Evolutionary conservation across 306 rosid species (phyloP), one percentile per base, ranked within the genome.

Genomic region (Vigna radiata): DNA sequence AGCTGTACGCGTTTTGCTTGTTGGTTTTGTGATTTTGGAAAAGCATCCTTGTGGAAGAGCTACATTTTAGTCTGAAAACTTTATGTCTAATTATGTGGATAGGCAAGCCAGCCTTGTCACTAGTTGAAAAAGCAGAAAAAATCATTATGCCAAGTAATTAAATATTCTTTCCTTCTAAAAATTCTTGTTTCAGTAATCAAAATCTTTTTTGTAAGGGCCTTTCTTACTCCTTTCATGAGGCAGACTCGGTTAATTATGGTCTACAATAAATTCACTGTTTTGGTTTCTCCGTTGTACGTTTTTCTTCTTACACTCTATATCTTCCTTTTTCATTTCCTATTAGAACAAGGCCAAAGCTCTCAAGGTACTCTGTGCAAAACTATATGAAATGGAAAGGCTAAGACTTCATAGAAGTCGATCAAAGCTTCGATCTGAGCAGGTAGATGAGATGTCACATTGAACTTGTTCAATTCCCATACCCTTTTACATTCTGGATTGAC

Each of bases 281-380:
- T 27, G 49, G 46, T 86, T 74, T 52, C 17, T 82, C 10, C 58
- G n/a, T 31, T 76, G 70, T 27, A 53, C 12, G 53, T 21, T 73
- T 46, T 69, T 27, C 43, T 66, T 62, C 16, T 77, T 27, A 39
- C 52, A 8, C 80, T 70, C 14, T 62, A 7, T 27, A 27, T 77
- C 16, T 73, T 50, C 21, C 21, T 18, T 68, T 77, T 27, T 77
- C 71, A 25, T 78, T 82, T 76, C 79, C 84, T 29, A 69, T 25
- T 78, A 94, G 97, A 94, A 94, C 83, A 94, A 90, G 76, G 93
- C 93, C 72, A 94, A 89, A 87, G 97, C 96, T 50, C 91, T 91
- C n/a, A 90, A 90, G 82, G 78, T 94, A 47, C 79, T 94, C 21
- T 90, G 98, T 77, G 97, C 97, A 72, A 94, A 87, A 89, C 92